Conservation (phyloP, 73 alveolate genomes). For the Paramecium tetraurelia region DNA sequence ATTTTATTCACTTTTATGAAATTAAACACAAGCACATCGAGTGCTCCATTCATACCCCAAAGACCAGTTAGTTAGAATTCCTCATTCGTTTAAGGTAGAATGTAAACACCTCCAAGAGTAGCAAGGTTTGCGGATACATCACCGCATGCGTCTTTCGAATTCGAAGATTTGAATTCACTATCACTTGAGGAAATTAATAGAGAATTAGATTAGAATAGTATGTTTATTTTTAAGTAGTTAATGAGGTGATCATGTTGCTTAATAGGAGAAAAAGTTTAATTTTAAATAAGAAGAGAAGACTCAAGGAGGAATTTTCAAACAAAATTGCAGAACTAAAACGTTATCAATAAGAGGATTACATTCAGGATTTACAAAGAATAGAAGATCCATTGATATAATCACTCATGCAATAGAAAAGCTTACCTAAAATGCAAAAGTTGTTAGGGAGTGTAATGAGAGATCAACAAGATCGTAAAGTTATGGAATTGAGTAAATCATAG, state of each 20-base stretch:
- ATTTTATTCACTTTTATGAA: background rate
- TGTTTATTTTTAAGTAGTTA: background rate
- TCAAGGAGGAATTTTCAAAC: slow-evolving; percentile 27
- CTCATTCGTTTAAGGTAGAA: slow-evolving; percentile 2
- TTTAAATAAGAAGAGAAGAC: slow-evolving; percentile 28
- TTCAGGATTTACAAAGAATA: background rate
- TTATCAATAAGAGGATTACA: background rate
- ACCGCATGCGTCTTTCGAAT: slow-evolving; percentile 19
- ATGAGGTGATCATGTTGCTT: slow-evolving; percentile 19
- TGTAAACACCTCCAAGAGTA: background rate
- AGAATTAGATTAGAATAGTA: slow-evolving; percentile 40
- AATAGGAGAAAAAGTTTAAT: slow-evolving; percentile 33
- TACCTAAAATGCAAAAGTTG: slow-evolving; percentile 54
- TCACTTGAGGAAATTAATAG: slow-evolving; percentile 34
- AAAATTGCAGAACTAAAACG: slow-evolving; percentile 6
- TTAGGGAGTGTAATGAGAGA: slow-evolving; percentile 41
- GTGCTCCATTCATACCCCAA: background rate
- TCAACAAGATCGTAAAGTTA: slow-evolving; percentile 16
- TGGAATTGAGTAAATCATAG: slow-evolving; percentile 44
- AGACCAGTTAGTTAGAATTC: background rate
- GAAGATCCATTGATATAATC: slow-evolving; percentile 35
- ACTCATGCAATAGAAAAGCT: background rate
- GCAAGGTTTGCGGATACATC: background rate
- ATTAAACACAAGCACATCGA: background rate
- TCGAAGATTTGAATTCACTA: slow-evolving; percentile 11